Base-by-base conservation (phyloP, 441 rosid genomes). In the Mallotus japonicus region DNA sequence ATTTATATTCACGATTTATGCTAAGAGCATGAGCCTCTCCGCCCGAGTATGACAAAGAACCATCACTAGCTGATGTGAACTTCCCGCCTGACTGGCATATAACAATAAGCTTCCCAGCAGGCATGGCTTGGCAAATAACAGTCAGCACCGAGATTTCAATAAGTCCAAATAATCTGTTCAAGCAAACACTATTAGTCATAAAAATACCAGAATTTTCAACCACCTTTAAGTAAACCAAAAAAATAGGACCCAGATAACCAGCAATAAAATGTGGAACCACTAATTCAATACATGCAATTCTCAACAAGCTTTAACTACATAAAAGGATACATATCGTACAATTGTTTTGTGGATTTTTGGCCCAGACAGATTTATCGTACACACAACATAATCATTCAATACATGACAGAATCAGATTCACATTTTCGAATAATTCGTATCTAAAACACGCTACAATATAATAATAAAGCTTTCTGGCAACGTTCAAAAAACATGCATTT, bases 21-120 rank as follows among this genome's bases (percentile, higher is more conserved):
- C 76, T 77, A 34, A 82, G 70, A 8, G 89, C 89, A 68, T 85
- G 87, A 58, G 89, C 89, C 10, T 85, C 87, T 70, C 87, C 89
- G 12, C 89, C 87, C 12, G 58, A 17, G 77, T 85, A 83, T 6
- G 78, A 72, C 65, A 85, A 64, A 22, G 77, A 74, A 22, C 87
- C 85, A 74, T 85, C 83, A 56, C 66, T 74, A 40, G 78, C 60
- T n/a, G 83, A 57, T 32, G 69, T 56, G 66, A 83, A 85, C 78
- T 80, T 80, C 44, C 89, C 89, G 68, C 89, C 85, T 5, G 85
- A 83, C 57, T 76, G 89, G 75, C 89, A 85, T 14, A 85, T 76
- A 55, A 73, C 83, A 66, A 83, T 82, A 75, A 83, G 76, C 68
- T 75, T 82, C 62, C 80, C 80, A 32, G 34, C 54, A 6, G 62